phyloP scores from a whole-genome alignment of 257 asterid species.

The Penstemon newberryi region DNA sequence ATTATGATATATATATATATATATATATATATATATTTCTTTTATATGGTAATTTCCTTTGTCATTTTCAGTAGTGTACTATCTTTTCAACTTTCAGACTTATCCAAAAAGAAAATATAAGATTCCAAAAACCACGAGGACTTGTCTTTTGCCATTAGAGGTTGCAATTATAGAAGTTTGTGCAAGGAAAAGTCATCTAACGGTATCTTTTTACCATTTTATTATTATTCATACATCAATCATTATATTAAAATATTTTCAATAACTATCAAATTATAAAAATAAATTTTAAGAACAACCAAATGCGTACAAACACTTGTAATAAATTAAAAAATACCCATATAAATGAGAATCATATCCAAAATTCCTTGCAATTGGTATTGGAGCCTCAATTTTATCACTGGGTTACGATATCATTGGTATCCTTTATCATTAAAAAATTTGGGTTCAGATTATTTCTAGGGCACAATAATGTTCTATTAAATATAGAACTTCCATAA shows the following conservation, averaged over 20 bases:
- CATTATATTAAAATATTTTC: not conserved
- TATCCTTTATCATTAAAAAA: too few relatives aligned
- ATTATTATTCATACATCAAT: not conserved
- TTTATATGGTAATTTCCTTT: conserved; percentile 3
- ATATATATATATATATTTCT: not conserved
- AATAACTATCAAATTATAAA: too few relatives aligned
- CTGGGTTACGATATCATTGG: too few relatives aligned
- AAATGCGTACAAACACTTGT: too few relatives aligned
- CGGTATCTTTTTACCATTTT: not conserved
- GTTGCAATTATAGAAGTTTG: conserved; percentile 15
- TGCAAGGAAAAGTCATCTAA: not conserved
- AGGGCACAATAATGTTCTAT: too few relatives aligned
- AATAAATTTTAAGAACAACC: too few relatives aligned
- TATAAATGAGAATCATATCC: too few relatives aligned
- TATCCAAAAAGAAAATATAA: conserved; percentile 23
- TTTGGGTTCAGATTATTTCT: too few relatives aligned
- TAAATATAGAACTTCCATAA: too few relatives aligned
- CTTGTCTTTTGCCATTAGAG: conserved; percentile 26
- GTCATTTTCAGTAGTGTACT: conserved; percentile 31
- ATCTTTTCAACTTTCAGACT: conserved; percentile 30
- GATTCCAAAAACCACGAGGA: conserved; percentile 3
- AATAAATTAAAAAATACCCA: too few relatives aligned
- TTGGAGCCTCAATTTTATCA: too few relatives aligned
- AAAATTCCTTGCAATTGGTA: too few relatives aligned
- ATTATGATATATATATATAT: not conserved